These are phyloP conservation scores for Dioscorea zingiberensis DNA, from an alignment of 106 monocot species.

Conservation along the genomic window DNA sequence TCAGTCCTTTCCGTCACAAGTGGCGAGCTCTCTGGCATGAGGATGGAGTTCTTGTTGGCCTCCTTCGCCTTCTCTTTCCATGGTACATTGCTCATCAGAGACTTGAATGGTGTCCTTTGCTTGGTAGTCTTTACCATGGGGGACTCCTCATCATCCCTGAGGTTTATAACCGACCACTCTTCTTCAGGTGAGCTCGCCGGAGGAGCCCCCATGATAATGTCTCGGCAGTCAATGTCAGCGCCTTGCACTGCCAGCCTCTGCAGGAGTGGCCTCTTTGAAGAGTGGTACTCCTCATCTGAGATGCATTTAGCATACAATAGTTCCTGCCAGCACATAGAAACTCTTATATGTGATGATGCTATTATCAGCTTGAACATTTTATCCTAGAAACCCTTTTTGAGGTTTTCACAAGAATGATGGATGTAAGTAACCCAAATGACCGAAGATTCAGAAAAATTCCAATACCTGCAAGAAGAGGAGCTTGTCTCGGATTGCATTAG, in stretches of 20 bases:
- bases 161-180: conserved; percentile 73
- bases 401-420: no score
- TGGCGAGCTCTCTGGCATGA: conserved; percentile 24
- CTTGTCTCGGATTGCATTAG: conserved; percentile 63
- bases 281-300: conserved; percentile 65
- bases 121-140: conserved; percentile 19
- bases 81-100: conserved; percentile 10
- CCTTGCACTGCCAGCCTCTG: conserved; percentile 66
- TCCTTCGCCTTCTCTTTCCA: conserved; percentile 44
- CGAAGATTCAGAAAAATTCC: background rate
- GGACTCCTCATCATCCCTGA: conserved; percentile 37
- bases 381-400: no score
- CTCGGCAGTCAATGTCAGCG: conserved; percentile 46
- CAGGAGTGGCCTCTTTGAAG: conserved; percentile 72
- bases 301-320: conserved; percentile 81
- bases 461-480: conserved; percentile 84
- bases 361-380: no score
- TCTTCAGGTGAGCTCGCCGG: conserved; percentile 18
- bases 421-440: no score
- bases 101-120: conserved; percentile 24
- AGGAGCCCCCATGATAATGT: conserved; percentile 25
- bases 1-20: conserved; percentile 7
- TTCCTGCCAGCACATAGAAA: conserved; percentile 33
- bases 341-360: no score
- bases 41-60: conserved; percentile 8